Percentiles rank a stretch among this genome's conserved stretches.
These are phyloP conservation scores for Boechera stricta DNA, from an alignment of 345 rosid species.

Conservation along the genomic window DNA sequence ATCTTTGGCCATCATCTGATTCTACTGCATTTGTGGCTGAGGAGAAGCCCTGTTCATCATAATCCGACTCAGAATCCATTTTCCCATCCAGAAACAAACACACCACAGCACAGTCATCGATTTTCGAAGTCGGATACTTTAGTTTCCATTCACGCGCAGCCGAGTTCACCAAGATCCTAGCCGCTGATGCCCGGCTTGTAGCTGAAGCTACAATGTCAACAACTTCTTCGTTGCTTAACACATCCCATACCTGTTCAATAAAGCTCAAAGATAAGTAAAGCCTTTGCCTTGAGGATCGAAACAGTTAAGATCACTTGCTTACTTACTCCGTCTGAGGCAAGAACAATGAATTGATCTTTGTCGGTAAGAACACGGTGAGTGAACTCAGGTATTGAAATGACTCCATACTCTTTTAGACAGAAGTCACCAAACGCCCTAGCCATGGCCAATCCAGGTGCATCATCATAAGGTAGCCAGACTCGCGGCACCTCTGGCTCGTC, in stretches of 20 bases:
- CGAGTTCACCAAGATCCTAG: slow-evolving; percentile 80
- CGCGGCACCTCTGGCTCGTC: slow-evolving; percentile 98
- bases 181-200: slow-evolving; percentile 85
- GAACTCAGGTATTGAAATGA: slow-evolving; percentile 91
- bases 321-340: slow-evolving; percentile 97
- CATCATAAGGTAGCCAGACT: slow-evolving; percentile 99
- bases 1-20: slow-evolving; percentile 83
- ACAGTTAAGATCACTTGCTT: background rate
- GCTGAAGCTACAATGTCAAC: slow-evolving; percentile 87
- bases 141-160: slow-evolving; percentile 97
- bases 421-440: slow-evolving; percentile 99
- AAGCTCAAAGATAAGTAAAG: slow-evolving; percentile 14
- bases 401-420: slow-evolving; percentile 98
- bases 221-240: slow-evolving; percentile 94
- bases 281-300: background rate
- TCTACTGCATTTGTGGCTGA: slow-evolving; percentile 85
- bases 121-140: slow-evolving; percentile 95
- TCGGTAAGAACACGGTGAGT: slow-evolving; percentile 86
- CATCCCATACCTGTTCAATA: slow-evolving; percentile 94
- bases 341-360: slow-evolving; percentile 90
- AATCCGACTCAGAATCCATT: slow-evolving; percentile 82
- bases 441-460: slow-evolving; percentile 99
- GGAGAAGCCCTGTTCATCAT: slow-evolving; percentile 82
- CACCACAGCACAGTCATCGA: slow-evolving; percentile 99
- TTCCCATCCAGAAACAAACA: slow-evolving; percentile 94